Evolutionary conservation across 2,329 filamentous ascomycete genomes (phyloP).

Genomic region (Balansia obtecta): DNA sequence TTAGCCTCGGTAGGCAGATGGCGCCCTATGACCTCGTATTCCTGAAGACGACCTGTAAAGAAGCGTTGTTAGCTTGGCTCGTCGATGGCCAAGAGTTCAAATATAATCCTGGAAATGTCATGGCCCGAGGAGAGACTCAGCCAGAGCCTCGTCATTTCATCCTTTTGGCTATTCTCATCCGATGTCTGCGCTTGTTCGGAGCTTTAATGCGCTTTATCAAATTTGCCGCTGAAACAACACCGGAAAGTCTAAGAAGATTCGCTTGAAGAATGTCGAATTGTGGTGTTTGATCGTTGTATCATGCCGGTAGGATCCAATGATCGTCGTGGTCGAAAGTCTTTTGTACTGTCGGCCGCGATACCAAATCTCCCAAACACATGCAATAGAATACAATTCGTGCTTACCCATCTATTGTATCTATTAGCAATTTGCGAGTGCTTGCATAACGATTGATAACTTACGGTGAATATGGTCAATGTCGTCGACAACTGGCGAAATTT

Average conservation of each 20-base stretch:
- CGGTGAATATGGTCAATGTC: constrained; percentile 35
- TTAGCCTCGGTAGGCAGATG: constrained; percentile 96
- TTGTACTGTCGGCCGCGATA: neutral
- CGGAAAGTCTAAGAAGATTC: neutral
- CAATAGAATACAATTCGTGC: constrained; percentile 18
- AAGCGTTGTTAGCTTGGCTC: neutral
- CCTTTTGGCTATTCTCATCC: too few species aligned
- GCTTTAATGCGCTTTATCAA: neutral
- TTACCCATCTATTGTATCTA: constrained; percentile 46
- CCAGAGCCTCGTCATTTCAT: neutral
- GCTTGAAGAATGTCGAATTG: neutral
- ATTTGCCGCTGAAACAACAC: neutral
- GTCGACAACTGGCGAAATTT: constrained; percentile 30
- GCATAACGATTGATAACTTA: constrained; percentile 25
- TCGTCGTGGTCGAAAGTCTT: neutral
- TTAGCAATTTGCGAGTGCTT: constrained; percentile 28
- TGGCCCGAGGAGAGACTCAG: neutral
- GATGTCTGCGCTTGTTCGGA: neutral
- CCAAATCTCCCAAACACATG: neutral
- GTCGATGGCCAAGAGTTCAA: neutral
- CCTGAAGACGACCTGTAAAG: constrained; percentile 84
- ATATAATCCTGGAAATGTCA: too few species aligned
- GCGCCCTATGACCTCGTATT: constrained; percentile 99
- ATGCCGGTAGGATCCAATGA: neutral
- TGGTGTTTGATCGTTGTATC: neutral